Evolutionary conservation across 139 green algal species (phyloP).

Genomic region (Picochlorum sp.): DNA sequence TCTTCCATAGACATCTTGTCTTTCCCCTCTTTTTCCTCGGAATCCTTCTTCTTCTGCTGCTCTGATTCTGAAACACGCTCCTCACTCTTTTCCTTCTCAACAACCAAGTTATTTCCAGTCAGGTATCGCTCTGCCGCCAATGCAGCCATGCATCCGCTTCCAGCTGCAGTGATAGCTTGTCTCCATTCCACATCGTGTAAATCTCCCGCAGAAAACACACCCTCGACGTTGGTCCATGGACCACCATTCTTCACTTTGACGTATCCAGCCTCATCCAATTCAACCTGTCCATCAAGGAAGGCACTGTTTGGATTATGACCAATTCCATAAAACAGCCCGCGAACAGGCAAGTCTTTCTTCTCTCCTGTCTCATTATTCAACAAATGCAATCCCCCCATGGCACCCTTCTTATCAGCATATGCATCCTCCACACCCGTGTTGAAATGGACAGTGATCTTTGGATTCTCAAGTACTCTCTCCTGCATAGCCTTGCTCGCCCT

Average conservation of each 20-base stretch:
- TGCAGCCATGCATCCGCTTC: slow-evolving; percentile 84
- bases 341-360: slow-evolving; percentile 53
- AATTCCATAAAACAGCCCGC: slow-evolving; percentile 97
- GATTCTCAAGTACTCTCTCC: slow-evolving; percentile 55
- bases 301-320: slow-evolving; percentile 92
- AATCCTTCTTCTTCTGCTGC: background rate
- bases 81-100: background rate
- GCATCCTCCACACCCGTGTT: slow-evolving; percentile 75
- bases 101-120: slow-evolving; percentile 12
- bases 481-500: slow-evolving; percentile 85
- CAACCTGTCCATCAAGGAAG: slow-evolving; percentile 45
- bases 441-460: slow-evolving; percentile 63
- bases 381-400: slow-evolving; percentile 49
- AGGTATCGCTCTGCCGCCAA: slow-evolving; percentile 86
- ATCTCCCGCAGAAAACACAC: slow-evolving; percentile 88
- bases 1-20: slow-evolving; percentile 3
- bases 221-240: slow-evolving; percentile 60
- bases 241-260: slow-evolving; percentile 38
- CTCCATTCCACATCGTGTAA: slow-evolving; percentile 82
- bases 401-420: slow-evolving; percentile 43
- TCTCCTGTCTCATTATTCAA: slow-evolving; percentile 45
- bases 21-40: background rate
- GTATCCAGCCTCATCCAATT: slow-evolving; percentile 83
- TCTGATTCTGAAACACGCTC: background rate
- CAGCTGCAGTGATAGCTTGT: slow-evolving; percentile 90